Conservation (phyloP, 148 eudicot species). For the Polygonum aviculare region DNA sequence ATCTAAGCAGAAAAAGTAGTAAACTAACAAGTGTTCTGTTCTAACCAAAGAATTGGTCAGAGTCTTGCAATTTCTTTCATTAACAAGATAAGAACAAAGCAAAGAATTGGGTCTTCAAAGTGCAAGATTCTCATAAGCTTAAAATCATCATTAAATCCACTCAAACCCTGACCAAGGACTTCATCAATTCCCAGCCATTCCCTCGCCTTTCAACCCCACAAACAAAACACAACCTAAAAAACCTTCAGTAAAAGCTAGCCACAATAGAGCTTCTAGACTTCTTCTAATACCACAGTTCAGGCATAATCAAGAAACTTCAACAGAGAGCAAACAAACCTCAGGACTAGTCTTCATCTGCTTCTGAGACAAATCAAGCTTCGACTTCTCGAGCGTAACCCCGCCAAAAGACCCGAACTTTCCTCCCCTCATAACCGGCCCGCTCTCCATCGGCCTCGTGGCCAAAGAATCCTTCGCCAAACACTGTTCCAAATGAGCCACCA, state of each 20-base stretch:
- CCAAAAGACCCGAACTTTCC: conserved; percentile 43
- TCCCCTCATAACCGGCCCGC: conserved; percentile 46
- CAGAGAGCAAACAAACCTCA: conserved; percentile 31
- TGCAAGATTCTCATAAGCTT: neutral
- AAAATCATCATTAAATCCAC: neutral
- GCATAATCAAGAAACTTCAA: neutral
- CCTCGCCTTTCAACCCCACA: neutral
- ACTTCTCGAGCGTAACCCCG: conserved; percentile 61
- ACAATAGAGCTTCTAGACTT: neutral
- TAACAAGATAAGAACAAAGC: neutral
- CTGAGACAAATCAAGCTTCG: conserved; percentile 61
- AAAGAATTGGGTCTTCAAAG: neutral
- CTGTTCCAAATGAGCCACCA: conserved; percentile 42
- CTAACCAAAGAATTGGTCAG: too few species aligned
- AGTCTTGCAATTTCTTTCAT: neutral
- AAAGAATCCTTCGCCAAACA: conserved; percentile 32
- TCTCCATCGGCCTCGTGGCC: conserved; percentile 5
- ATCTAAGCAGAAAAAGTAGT: neutral
- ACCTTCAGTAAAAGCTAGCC: neutral
- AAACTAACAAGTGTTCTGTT: neutral
- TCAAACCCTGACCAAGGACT: neutral
- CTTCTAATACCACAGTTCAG: neutral
- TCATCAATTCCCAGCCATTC: neutral
- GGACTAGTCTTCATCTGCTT: conserved; percentile 48
- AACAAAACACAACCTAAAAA: neutral